Percentiles rank a stretch among this genome's conserved stretches.
Evolutionary conservation across 2,329 filamentous ascomycete species (phyloP).

Genomic region (Aureobasidium vineae): DNA sequence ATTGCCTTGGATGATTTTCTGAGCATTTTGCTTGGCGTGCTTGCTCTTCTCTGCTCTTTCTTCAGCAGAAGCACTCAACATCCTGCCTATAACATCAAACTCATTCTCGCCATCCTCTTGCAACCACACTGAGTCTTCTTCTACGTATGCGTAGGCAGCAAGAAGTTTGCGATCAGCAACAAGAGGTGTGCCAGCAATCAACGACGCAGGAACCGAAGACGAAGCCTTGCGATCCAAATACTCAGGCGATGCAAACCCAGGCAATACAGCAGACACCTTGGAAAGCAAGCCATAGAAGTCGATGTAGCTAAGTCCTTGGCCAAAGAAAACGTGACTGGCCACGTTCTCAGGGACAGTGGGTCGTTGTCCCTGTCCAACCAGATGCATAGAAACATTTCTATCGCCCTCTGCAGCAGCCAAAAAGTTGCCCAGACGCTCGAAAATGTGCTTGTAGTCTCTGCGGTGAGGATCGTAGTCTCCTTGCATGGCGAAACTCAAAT

Average conservation of each 20-base stretch:
- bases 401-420: constrained; percentile 15
- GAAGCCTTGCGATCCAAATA: constrained; percentile 36
- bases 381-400: constrained; percentile 19
- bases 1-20: constrained; percentile 20
- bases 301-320: constrained; percentile 34
- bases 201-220: constrained; percentile 33
- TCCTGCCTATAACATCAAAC: constrained; percentile 35
- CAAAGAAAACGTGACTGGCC: constrained; percentile 32
- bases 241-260: constrained; percentile 34
- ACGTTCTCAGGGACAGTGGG: constrained; percentile 33
- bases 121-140: constrained; percentile 34
- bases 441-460: constrained; percentile 34
- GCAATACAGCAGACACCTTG: constrained; percentile 34
- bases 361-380: constrained; percentile 26
- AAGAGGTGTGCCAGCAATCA: constrained; percentile 35
- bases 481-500: constrained; percentile 34
- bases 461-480: constrained; percentile 35
- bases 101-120: constrained; percentile 33
- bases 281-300: constrained; percentile 35
- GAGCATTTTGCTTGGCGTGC: constrained; percentile 5
- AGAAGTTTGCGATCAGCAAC: constrained; percentile 33
- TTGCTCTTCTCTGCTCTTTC: constrained; percentile 48
- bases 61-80: constrained; percentile 38
- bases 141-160: constrained; percentile 35
- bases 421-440: constrained; percentile 32